Base-by-base conservation (phyloP, 805 yeast genomes). In the Dipodascopsis uninucleata region DNA sequence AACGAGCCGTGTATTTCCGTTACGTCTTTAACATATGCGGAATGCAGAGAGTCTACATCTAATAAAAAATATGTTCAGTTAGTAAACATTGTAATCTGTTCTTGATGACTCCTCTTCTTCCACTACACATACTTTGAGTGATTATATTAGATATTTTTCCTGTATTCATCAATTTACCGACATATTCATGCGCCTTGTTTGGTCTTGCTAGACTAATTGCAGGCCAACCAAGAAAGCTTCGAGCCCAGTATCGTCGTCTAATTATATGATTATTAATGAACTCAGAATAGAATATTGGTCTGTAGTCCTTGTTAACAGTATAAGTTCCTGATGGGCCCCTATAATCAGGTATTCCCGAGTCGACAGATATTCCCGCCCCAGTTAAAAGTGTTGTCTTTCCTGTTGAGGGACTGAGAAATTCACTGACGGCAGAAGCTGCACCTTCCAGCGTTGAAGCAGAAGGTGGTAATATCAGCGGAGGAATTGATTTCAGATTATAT, bases 291-390 rank as follows among this genome's bases (percentile, higher is more conserved):
- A 58, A 59, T n/a, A 59, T 53, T 0, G 61, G 61, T n/a, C 61
- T 41, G 28, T 54, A 59, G 16, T 47, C 41, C 28, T 42, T 37
- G 32, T 58, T 58, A 8, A 46, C 35, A 10, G 62, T 59, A 28
- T 58, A 58, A 16, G 55, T 56, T 8, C 61, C 61, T 8, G 51
- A 29, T 5, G 61, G 61, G 12, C 61, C 61, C 12, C 61, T 33
- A 31, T 58, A 58, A 32, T 58, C 61, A 2, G 61, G 61, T n/a
- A 58, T 60, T 8, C 61, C 61, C 4, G 60, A 55, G 25, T 58
- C 62, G 26, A 57, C 61, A 2, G 61, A 58, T 23, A 59, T 48
- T 2, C 61, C 61, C 9, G 61, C 61, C 9, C 61, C 61, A 14
- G 61, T 59, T 4, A 58, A 24, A 2, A 57, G 46, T 3, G 57